Conservation (phyloP, 441 rosid genomes). For the Biscutella laevigata region DNA sequence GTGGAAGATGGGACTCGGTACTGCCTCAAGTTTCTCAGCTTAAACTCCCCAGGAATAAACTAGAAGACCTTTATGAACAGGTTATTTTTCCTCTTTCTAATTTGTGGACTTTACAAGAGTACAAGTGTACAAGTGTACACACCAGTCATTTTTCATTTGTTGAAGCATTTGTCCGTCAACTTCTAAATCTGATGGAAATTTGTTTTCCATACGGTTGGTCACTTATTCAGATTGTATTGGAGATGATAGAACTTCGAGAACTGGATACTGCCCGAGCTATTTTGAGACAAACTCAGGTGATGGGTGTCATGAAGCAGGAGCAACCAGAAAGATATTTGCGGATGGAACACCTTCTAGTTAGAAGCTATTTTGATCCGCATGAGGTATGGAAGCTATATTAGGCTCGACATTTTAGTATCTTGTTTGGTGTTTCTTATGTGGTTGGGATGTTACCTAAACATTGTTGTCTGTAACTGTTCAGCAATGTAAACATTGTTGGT, state of each 20-base stretch:
- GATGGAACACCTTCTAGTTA: conserved; percentile 92
- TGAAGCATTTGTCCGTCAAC: not conserved
- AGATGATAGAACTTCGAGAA: conserved; percentile 97
- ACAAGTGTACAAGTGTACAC: not conserved
- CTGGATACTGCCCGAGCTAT: conserved; percentile 95
- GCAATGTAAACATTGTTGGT: not conserved
- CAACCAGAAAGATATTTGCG: conserved; percentile 97
- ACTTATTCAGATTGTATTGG: conserved; percentile 69
- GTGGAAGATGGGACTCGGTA: conserved; percentile 91
- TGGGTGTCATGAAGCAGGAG: conserved; percentile 99
- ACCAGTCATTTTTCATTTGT: not conserved
- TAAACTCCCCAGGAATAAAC: conserved; percentile 83
- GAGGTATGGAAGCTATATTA: conserved; percentile 47
- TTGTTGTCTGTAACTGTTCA: not conserved
- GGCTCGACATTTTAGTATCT: not conserved
- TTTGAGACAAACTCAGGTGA: conserved; percentile 94
- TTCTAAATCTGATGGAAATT: not conserved
- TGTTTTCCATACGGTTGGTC: not conserved
- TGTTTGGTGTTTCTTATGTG: not conserved
- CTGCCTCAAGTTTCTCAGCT: conserved; percentile 95
- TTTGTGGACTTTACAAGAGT: not conserved
- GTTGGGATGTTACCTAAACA: not conserved
- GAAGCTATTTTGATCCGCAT: conserved; percentile 94
- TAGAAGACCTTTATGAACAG: conserved; percentile 95
- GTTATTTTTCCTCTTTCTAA: conserved; percentile 23